These are phyloP conservation scores for Silene vulgaris DNA, from an alignment of 179 eudicot species.

Conservation along the genomic window DNA sequence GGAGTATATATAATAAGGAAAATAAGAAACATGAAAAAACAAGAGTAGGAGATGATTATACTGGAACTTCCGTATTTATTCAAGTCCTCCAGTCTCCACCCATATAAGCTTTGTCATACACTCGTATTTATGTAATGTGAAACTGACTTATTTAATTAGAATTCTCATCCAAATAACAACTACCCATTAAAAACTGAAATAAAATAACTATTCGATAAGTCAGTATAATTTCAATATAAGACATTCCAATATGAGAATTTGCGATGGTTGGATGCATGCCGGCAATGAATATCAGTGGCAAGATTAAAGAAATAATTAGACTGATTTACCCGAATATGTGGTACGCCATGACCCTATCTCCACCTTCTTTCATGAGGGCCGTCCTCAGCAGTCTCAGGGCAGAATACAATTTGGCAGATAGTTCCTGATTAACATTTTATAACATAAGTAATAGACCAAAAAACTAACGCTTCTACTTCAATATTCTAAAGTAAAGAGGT, in stretches of 20 bases:
- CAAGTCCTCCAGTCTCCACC: no score
- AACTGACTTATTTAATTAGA: no score
- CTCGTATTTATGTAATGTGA: no score
- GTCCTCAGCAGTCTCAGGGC: conserved; percentile 57
- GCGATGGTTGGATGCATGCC: not conserved
- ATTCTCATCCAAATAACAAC: not conserved
- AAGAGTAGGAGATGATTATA: not conserved
- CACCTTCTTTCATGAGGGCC: conserved; percentile 51
- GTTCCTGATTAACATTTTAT: conserved; percentile 36
- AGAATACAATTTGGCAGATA: conserved; percentile 56
- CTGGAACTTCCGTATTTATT: no score
- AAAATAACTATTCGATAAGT: not conserved
- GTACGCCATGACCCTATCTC: conserved; percentile 54
- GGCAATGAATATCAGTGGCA: not conserved
- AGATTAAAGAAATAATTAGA: conserved; percentile 1
- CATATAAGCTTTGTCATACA: no score
- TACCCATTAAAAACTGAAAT: not conserved
- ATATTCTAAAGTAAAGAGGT: conserved; percentile 14
- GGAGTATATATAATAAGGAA: not conserved
- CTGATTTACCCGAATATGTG: conserved; percentile 68
- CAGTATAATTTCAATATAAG: not conserved
- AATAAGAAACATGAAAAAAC: not conserved
- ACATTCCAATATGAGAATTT: not conserved
- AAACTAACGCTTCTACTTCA: not conserved
- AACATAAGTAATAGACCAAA: conserved; percentile 5